Evolutionary conservation across 2,329 filamentous ascomycete genomes (phyloP).

Genomic region (Colletotrichum tropicale): DNA sequence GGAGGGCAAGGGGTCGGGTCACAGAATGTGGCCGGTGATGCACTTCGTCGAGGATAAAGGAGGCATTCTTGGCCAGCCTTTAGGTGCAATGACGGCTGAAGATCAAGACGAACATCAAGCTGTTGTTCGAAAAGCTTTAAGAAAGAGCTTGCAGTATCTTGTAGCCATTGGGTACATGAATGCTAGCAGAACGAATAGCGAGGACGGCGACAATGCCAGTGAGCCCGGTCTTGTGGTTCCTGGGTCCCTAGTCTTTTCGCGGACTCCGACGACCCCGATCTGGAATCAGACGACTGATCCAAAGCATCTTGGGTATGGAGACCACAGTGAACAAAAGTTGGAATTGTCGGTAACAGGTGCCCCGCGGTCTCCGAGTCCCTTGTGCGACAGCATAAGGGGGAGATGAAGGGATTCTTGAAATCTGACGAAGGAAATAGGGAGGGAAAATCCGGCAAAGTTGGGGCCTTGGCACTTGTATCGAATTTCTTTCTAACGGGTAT

Average conservation of each 20-base stretch:
- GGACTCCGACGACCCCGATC: neutral
- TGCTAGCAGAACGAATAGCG: neutral
- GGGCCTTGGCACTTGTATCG: neutral
- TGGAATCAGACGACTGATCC: neutral
- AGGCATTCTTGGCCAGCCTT: neutral
- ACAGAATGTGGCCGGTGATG: slow-evolving; percentile 29
- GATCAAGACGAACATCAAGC: neutral
- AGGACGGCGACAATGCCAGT: neutral
- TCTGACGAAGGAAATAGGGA: neutral
- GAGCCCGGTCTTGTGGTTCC: slow-evolving; percentile 24
- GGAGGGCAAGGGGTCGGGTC: slow-evolving; percentile 3
- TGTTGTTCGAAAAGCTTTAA: neutral
- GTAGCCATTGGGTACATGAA: slow-evolving; percentile 8
- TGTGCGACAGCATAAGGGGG: neutral
- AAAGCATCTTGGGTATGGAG: neutral
- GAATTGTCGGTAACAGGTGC: neutral
- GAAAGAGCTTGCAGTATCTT: neutral
- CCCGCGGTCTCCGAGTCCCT: neutral
- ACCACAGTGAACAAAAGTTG: neutral
- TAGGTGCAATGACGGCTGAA: neutral
- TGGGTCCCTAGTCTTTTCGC: neutral
- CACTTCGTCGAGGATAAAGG: slow-evolving; percentile 22
- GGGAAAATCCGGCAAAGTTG: neutral
- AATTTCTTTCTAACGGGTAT: neutral
- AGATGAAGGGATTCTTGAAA: neutral